Evolutionary conservation across 805 yeast genomes (phyloP).

Genomic region (Yamadazyma sp.): DNA sequence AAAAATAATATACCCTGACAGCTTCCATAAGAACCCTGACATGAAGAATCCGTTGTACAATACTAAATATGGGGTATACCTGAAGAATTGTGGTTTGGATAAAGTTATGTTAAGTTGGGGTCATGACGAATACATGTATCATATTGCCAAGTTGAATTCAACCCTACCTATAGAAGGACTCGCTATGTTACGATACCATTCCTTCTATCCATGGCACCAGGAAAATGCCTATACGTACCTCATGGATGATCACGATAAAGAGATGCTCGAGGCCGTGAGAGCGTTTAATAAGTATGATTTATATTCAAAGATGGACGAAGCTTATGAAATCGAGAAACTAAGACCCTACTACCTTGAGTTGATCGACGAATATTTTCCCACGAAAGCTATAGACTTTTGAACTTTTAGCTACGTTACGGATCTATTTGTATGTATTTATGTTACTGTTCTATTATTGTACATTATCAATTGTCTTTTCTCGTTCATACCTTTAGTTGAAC

Average conservation of each 20-base stretch:
- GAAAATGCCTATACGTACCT: slow-evolving; percentile 64
- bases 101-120: slow-evolving; percentile 78
- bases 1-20: slow-evolving; percentile 59
- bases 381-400: slow-evolving; percentile 54
- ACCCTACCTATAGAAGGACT: slow-evolving; percentile 63
- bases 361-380: slow-evolving; percentile 68
- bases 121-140: slow-evolving; percentile 77
- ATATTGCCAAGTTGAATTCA: slow-evolving; percentile 63
- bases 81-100: slow-evolving; percentile 63
- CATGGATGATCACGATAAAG: slow-evolving; percentile 61
- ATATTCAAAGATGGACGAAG: slow-evolving; percentile 58
- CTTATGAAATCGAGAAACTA: slow-evolving; percentile 48
- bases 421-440: slow-evolving; percentile 6
- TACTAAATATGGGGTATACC: slow-evolving; percentile 65
- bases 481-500: slow-evolving; percentile 21
- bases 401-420: neutral
- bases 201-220: slow-evolving; percentile 76
- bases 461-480: neutral
- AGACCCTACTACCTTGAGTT: slow-evolving; percentile 60
- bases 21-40: slow-evolving; percentile 62
- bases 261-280: slow-evolving; percentile 62
- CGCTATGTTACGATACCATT: slow-evolving; percentile 75
- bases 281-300: slow-evolving; percentile 69
- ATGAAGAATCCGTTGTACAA: slow-evolving; percentile 60
- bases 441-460: slow-evolving; percentile 8